Evolutionary conservation across 2,329 filamentous ascomycete genomes (phyloP), one percentile per base, ranked within the genome.

Genomic region (Paecilomyces variotii): DNA sequence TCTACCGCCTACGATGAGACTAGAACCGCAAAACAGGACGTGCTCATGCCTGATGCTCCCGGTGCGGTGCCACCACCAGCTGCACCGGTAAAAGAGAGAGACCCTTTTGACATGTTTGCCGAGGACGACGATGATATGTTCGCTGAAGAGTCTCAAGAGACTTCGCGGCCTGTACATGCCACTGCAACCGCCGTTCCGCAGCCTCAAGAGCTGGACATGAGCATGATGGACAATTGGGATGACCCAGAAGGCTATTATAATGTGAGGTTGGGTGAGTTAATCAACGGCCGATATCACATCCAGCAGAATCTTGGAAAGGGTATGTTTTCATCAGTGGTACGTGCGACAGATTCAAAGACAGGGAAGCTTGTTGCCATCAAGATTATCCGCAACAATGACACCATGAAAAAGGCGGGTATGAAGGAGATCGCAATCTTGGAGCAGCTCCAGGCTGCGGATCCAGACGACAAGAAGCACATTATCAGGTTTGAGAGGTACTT

Each of bases 241-340:
- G 94, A 97, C 70, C 86, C 88, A 56, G 91, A 99, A 69, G 94
- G 93, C 4, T 97, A 97, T 72, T 99, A 97, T 80, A 95, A 94
- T 74, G 87, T 97, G 59, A 91, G 95, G 59, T 86, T 91, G 49
- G 92, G 93, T 68, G 94, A 99, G 78, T 79, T 97, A 56, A 82
- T 99, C 62, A 89, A 96, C 66, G 87, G 87, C 30, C 88, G 91
- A 34, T 97, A 97, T 73, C 90, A 94, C 70, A 86, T 99, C 32
- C 88, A 93, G 72, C 86, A 92, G 59, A 87, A 87, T 56, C 82
- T 99, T 25, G 94, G 94, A 63, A 91, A 90, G 74, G 94, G 94
- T 67, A 96, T 97, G 83, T 99, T 97, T 72, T 96, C 94, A 0
- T 91, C 91, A 7, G 94, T 99, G n/a, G 91, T 94, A 56, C 87